Evolutionary conservation across 164 flowering plant genomes (phyloP).

Genomic region (Sextonia rubra): DNA sequence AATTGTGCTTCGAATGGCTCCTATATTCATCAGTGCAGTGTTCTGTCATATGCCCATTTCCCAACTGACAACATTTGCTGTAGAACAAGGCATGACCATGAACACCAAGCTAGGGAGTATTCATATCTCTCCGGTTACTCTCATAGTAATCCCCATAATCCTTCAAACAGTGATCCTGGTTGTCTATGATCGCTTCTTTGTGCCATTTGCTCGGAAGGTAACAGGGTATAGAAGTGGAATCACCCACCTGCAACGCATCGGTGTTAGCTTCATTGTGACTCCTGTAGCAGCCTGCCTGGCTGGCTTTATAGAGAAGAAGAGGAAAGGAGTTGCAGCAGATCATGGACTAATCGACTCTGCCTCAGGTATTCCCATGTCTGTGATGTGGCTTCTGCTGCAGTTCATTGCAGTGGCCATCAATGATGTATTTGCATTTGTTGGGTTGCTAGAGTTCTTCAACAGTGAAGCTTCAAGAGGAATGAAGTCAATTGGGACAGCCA

Average conservation of each 20-base stretch:
- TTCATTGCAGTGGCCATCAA: conserved; percentile 6
- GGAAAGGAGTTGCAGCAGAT: conserved; percentile 32
- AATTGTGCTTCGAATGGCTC: conserved; percentile 44
- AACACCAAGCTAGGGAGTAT: conserved; percentile 43
- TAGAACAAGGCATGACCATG: conserved; percentile 64
- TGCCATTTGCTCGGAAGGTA: conserved; percentile 30
- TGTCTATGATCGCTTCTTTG: conserved; percentile 43
- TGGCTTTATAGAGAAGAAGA: conserved; percentile 50
- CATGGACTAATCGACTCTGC: conserved; percentile 4
- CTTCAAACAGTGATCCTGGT: conserved; percentile 51
- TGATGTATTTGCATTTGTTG: conserved; percentile 17
- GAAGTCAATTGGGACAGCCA: conserved; percentile 64
- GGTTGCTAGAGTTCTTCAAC: conserved; percentile 70
- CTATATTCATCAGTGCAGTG: conserved; percentile 48
- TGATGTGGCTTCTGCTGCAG: conserved; percentile 8
- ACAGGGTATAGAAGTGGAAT: conserved; percentile 45
- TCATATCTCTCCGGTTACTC: conserved; percentile 36
- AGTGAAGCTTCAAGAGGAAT: conserved; percentile 66
- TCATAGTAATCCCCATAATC: conserved; percentile 41
- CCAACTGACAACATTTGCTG: conserved; percentile 58
- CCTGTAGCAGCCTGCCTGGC: conserved; percentile 41
- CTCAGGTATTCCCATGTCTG: conserved; percentile 8
- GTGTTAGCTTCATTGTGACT: conserved; percentile 34
- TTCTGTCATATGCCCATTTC: conserved; percentile 57
- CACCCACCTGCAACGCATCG: conserved; percentile 53